These are phyloP conservation scores for Globisporangium polare DNA, from an alignment of 352 stramenopile species.

Conservation along the genomic window DNA sequence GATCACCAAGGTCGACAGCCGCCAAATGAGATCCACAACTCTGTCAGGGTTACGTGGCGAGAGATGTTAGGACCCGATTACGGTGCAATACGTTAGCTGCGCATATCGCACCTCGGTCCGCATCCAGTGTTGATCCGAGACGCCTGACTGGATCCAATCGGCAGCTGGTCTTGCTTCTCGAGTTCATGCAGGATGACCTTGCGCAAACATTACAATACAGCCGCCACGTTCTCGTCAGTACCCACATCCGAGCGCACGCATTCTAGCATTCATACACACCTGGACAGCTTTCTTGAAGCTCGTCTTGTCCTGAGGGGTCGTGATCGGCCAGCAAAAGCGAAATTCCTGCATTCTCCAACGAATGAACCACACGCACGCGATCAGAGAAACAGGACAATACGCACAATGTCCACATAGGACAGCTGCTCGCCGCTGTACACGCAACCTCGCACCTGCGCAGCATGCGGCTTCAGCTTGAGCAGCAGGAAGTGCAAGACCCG, in stretches of 20 bases:
- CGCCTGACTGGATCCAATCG: constrained; percentile 46
- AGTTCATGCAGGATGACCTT: constrained; percentile 36
- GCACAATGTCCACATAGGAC: neutral
- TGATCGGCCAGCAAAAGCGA: constrained; percentile 49
- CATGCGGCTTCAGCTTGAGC: constrained; percentile 20
- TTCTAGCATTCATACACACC: constrained; percentile 14
- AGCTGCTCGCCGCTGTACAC: neutral
- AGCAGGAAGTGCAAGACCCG: constrained; percentile 44
- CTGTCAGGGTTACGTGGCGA: constrained; percentile 11
- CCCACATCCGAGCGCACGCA: neutral
- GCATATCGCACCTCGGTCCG: constrained; percentile 29
- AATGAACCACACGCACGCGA: neutral
- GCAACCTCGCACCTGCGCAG: constrained; percentile 14
- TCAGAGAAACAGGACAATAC: neutral
- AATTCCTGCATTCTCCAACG: constrained; percentile 26
- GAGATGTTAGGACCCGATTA: neutral
- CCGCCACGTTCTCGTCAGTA: neutral
- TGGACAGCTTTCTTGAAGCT: constrained; percentile 62
- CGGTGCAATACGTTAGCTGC: neutral
- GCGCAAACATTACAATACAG: neutral
- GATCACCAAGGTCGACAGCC: constrained; percentile 38
- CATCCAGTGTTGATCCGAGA: constrained; percentile 50
- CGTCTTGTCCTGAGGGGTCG: constrained; percentile 54
- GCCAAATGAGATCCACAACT: constrained; percentile 51
- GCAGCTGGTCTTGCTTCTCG: constrained; percentile 38